Conservation (phyloP, 2,329 filamentous ascomycete genomes). For the Fusarium sp. region DNA sequence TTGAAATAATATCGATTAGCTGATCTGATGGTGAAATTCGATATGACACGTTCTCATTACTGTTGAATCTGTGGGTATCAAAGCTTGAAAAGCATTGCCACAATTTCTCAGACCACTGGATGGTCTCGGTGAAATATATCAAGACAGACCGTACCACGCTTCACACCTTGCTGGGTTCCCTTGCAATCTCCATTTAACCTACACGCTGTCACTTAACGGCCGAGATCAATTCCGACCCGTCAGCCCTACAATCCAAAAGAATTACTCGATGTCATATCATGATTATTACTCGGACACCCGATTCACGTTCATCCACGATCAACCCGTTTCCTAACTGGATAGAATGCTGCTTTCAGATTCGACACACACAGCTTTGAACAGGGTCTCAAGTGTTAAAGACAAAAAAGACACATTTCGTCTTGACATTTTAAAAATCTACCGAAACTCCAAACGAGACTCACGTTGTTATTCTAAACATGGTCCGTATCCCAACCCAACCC, state of each 20-base stretch:
- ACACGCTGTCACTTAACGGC: background rate
- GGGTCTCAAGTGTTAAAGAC: accelerated
- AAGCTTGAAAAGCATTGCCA: constrained; percentile 2
- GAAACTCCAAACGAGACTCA: constrained; percentile 23
- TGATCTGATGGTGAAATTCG: constrained; percentile 10
- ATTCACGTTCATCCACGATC: background rate
- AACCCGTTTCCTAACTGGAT: background rate
- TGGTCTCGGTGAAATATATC: constrained; percentile 20
- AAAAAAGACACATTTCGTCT: background rate
- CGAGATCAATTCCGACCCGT: background rate
- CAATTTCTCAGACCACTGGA: constrained; percentile 12
- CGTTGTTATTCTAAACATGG: constrained; percentile 9
- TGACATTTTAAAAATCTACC: constrained; percentile 1
- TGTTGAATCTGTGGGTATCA: background rate
- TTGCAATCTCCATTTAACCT: constrained; percentile 2
- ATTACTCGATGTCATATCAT: background rate
- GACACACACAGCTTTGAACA: background rate
- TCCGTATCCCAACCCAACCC: background rate
- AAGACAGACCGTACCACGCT: background rate
- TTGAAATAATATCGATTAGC: background rate
- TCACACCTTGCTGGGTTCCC: background rate
- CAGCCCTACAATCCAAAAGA: background rate
- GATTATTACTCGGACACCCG: no score
- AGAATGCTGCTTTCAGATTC: no score
- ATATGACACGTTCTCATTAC: constrained; percentile 7